Conservation (phyloP, 805 yeast genomes). For the Candida ascalaphidarum region DNA sequence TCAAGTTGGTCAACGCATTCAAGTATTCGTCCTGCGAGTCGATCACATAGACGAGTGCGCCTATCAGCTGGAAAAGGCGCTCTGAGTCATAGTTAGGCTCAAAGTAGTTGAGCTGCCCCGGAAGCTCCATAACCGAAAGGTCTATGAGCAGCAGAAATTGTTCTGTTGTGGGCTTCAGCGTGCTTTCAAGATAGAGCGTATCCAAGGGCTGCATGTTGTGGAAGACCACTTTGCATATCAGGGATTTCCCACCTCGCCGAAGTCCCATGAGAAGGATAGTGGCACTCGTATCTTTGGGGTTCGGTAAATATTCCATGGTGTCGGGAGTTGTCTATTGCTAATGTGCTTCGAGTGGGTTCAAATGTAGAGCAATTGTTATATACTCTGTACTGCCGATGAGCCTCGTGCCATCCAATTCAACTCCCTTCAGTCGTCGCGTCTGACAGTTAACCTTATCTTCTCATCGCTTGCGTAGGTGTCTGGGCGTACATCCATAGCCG, state of each 20-base stretch:
- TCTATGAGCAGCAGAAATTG: slow-evolving; percentile 79
- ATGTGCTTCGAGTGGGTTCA: too few relatives aligned
- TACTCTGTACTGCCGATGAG: too few relatives aligned
- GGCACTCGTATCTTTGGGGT: slow-evolving; percentile 54
- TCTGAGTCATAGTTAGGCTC: slow-evolving; percentile 80
- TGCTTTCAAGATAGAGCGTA: slow-evolving; percentile 81
- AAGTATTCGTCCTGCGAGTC: slow-evolving; percentile 94
- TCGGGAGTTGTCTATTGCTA: not conserved
- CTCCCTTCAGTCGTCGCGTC: too few relatives aligned
- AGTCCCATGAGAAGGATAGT: slow-evolving; percentile 83
- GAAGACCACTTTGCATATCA: slow-evolving; percentile 91
- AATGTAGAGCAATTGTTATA: too few relatives aligned
- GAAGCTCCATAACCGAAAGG: slow-evolving; percentile 84
- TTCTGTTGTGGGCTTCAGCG: slow-evolving; percentile 82
- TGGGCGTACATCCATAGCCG: too few relatives aligned
- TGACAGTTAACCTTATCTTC: too few relatives aligned
- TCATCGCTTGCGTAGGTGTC: too few relatives aligned
- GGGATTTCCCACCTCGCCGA: slow-evolving; percentile 86
- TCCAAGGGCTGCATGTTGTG: slow-evolving; percentile 95
- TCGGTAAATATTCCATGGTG: slow-evolving; percentile 13
- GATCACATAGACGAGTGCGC: slow-evolving; percentile 88
- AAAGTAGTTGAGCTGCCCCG: slow-evolving; percentile 86
- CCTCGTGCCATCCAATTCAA: too few relatives aligned
- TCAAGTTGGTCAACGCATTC: slow-evolving; percentile 81
- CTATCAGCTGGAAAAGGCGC: slow-evolving; percentile 68